A percentile compares a stretch with the other conserved stretches of the same genome.
Conservation (phyloP, 306 rosid genomes). For the Citrullus mucosospermus region DNA sequence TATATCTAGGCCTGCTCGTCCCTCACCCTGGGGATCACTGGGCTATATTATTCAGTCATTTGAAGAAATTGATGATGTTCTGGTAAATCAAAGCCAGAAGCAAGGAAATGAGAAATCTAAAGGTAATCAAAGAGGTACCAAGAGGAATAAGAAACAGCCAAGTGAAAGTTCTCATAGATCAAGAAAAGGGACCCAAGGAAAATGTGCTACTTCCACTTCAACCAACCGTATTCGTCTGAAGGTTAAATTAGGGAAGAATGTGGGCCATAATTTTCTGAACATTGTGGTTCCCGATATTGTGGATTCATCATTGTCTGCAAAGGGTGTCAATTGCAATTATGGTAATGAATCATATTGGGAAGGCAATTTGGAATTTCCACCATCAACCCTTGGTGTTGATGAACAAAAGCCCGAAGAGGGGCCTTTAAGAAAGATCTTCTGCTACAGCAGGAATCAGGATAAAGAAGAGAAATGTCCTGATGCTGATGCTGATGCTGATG, state of each 20-base stretch:
- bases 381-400: slow-evolving; percentile 21
- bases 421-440: slow-evolving; percentile 17
- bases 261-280: slow-evolving; percentile 31
- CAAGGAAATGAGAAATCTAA: slow-evolving; percentile 36
- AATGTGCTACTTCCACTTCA: slow-evolving; percentile 24
- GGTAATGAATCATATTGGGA: slow-evolving; percentile 16
- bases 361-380: slow-evolving; percentile 24
- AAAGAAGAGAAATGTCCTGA: slow-evolving; percentile 13
- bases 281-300: slow-evolving; percentile 36
- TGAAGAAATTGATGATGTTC: slow-evolving; percentile 34
- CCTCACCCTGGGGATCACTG: slow-evolving; percentile 72
- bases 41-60: slow-evolving; percentile 45
- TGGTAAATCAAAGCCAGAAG: slow-evolving; percentile 27
- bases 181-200: slow-evolving; percentile 29
- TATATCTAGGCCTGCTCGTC: slow-evolving; percentile 56
- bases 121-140: slow-evolving; percentile 31
- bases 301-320: slow-evolving; percentile 29
- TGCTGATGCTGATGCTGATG: slow-evolving; percentile 15
- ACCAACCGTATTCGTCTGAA: slow-evolving; percentile 58
- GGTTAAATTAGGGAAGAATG: slow-evolving; percentile 63
- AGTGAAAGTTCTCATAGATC: slow-evolving; percentile 32
- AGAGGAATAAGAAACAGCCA: slow-evolving; percentile 29
- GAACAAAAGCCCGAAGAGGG: slow-evolving; percentile 22
- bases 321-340: slow-evolving; percentile 10
- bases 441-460: slow-evolving; percentile 23